Evolutionary conservation across 345 rosid genomes (phyloP).

Genomic region (Litchi chinensis): DNA sequence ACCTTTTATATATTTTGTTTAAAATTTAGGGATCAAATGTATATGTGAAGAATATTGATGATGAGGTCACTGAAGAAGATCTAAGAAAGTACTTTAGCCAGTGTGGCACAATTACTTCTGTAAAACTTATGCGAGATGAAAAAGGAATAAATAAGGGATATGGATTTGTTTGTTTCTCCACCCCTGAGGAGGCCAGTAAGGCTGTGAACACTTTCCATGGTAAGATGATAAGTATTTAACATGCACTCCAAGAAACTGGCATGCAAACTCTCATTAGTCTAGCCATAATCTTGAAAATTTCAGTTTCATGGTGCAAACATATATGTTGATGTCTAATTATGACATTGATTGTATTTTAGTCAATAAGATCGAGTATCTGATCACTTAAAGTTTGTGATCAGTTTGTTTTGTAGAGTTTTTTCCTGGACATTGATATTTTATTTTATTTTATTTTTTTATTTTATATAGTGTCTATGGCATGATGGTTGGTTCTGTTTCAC

Average conservation of each 20-base stretch:
- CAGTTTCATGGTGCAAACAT: too few relatives aligned
- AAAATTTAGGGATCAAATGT: slow-evolving; percentile 63
- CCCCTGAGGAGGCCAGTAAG: slow-evolving; percentile 60
- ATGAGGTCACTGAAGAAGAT: slow-evolving; percentile 65
- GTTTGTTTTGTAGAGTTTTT: too few relatives aligned
- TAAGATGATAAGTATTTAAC: slow-evolving; percentile 10
- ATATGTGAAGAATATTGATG: slow-evolving; percentile 67
- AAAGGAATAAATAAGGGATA: slow-evolving; percentile 75
- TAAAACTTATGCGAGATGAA: slow-evolving; percentile 66
- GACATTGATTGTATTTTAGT: too few relatives aligned
- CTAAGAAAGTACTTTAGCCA: slow-evolving; percentile 60
- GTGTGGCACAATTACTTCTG: slow-evolving; percentile 65
- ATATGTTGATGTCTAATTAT: too few relatives aligned
- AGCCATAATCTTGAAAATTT: too few relatives aligned
- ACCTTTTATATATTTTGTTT: neutral
- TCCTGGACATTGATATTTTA: too few relatives aligned
- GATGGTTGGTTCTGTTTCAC: neutral
- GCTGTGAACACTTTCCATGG: slow-evolving; percentile 63
- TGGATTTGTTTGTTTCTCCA: slow-evolving; percentile 79
- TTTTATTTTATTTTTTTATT: too few relatives aligned
- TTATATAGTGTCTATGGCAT: neutral
- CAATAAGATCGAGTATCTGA: too few relatives aligned
- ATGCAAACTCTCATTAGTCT: neutral
- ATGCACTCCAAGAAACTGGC: neutral
- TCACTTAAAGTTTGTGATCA: too few relatives aligned